Base-by-base conservation (phyloP, 495 filamentous ascomycete genomes). In the Hyaloscypha bicolor region DNA sequence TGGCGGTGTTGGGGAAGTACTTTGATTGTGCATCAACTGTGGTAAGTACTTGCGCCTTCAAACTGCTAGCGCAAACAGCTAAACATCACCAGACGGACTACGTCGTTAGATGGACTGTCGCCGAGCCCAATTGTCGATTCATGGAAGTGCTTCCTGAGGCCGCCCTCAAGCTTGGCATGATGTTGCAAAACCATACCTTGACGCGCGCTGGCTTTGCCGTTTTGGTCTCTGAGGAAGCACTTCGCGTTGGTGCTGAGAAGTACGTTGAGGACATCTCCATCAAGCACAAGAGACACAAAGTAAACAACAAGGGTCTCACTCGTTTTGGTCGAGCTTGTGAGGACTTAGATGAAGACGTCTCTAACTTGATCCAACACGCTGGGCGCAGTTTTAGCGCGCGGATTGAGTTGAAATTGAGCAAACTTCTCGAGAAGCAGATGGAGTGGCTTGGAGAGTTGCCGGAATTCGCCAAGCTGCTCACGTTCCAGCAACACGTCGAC, bases 1-100 rank as follows among this genome's bases (percentile, higher is more conserved):
- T 81, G n/a, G 82, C 80, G 55, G 79, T 77, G 12, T 71, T 87
- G 2, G 82, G 82, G 6, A 81, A 83, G 39, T 69, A 81, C 58
- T 79, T 83, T 39, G 75, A 80, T 0, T 78, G 85, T 32, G 74
- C 76, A 0, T n/a, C 21, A 2, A 16, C 53, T 6, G 68, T 70
- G 42, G 71, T 68, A 63, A 62, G 69, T 71, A 14, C 31, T 21
- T 37, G 3, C 30, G 25, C 25, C 56, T 32, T 37, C 12, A 21
- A 4, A 14, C 32, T 3, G 3, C 11, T 1, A 57, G n/a, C 56
- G 31, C 9, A 4, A 56, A 25, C 29, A 32, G 16, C 32, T 58
- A 48, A 45, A 30, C 51, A 12, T 30, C 12, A 16, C 21, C 31
- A 71, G 69, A 55, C 42, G n/a, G 71, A 69, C 48, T 29, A 31